Base-by-base conservation (phyloP, 345 rosid genomes). In the Eutrema japonicum region DNA sequence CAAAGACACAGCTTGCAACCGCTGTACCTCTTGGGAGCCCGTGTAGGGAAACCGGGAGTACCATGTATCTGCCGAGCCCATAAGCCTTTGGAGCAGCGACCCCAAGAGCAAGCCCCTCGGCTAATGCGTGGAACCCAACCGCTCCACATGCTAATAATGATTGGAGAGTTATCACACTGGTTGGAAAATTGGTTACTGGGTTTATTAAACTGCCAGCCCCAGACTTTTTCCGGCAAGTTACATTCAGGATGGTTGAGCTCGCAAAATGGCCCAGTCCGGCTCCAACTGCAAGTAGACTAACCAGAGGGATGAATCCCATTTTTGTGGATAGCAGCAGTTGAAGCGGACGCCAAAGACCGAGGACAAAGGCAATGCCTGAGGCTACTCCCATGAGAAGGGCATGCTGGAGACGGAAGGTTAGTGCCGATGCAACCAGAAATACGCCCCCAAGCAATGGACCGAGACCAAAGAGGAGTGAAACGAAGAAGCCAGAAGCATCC, bases 41-140 rank as follows among this genome's bases (percentile, higher is more conserved):
- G 3, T 96, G 99, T 41, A 96, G 73, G 50, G 97, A 90, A 64
- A 96, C 98, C 0, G 99, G 99, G 56, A 96, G 95, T 71, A 96
- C 95, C 88, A 96, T 92, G 85, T 96, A 92, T 69, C 88, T 86
- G 55, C 98, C 99, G 0, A 90, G 83, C 53, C 99, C 97, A 29
- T 96, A 89, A 22, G 99, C 99, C 75, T 89, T 86, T 50, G 99
- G 98, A 67, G 99, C 99, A 60, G 99, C 99, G 2, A 96, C 98
- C 37, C 98, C 99, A 2, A 92, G 87, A 8, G 98, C 98, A 16
- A 96, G 96, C 67, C 98, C 99, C 73, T 96, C 99, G 1, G 99
- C 97, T 73, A 96, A 52, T 59, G 99, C 99, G 66, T 96, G 99
- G 50, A 96, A 71, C 33, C 90, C 99, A 69, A 90, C 90, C 2